These are phyloP conservation scores for Aspergillus ustus DNA, from an alignment of 2,329 filamentous ascomycete species.

Conservation along the genomic window DNA sequence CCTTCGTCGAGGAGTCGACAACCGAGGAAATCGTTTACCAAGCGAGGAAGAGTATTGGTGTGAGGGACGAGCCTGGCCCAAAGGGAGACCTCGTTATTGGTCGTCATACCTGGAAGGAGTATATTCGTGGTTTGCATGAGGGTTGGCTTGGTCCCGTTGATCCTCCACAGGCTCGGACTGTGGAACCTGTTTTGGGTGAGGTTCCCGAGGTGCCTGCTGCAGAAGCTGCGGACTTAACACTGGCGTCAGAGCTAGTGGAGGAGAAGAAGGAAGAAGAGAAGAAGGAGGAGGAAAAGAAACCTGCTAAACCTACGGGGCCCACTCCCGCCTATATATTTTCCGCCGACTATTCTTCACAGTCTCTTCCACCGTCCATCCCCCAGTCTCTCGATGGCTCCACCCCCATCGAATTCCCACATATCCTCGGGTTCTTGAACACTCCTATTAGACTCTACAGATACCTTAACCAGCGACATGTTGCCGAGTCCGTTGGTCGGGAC, in stretches of 20 bases:
- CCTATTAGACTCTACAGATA: conserved; percentile 85
- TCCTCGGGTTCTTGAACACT: conserved; percentile 91
- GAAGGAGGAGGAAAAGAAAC: conserved; percentile 52
- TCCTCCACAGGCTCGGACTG: conserved; percentile 35
- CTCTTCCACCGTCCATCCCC: conserved; percentile 69
- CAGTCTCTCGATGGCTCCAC: conserved; percentile 72
- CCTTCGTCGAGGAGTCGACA: conserved; percentile 47
- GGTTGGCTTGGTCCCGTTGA: conserved; percentile 90
- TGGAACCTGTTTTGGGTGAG: conserved; percentile 20
- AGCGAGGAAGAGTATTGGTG: conserved; percentile 67
- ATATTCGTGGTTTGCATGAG: conserved; percentile 89
- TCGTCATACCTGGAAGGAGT: conserved; percentile 96
- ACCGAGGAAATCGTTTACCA: conserved; percentile 66
- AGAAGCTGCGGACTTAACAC: conserved; percentile 30
- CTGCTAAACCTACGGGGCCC: conserved; percentile 61
- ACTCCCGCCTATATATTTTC: conserved; percentile 74
- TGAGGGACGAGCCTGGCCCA: conserved; percentile 73
- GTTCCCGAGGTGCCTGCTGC: conserved; percentile 23
- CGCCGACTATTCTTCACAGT: conserved; percentile 70
- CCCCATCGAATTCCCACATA: conserved; percentile 79
- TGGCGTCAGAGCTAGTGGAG: conserved; percentile 36
- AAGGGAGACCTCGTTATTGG: conserved; percentile 88
- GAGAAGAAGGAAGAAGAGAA: conserved; percentile 50
- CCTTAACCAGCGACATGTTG: conserved; percentile 79
- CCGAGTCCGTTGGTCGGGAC: conserved; percentile 84